Evolutionary conservation across 768 basidiomycete genomes (phyloP), one percentile per base, ranked within the genome.

Genomic region (Tylopilus intermedius): DNA sequence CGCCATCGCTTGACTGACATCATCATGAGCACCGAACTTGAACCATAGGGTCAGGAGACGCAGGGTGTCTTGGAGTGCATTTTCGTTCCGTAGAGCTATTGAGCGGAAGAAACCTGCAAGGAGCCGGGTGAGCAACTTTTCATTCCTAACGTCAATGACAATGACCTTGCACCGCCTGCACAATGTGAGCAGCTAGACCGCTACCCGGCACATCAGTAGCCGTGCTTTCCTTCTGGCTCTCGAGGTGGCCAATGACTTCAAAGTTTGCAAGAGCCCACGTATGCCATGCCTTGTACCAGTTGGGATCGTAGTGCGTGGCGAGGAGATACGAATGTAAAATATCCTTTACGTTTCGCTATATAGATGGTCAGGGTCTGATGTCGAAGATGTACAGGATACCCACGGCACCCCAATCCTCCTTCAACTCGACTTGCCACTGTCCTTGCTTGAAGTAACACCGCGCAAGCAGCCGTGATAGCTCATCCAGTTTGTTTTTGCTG

Each of bases 261-360:
- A 96, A 94, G 69, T 98, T 97, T 3, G 94, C 88, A 49, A 98
- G 75, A 2, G 96, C 95, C 93, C 94, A 99, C 1, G 92, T 93
- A 64, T 99, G 96, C 94, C 94, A 98, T 15, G 95, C 96, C 67
- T 99, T 97, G 71, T 97, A 97, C 96, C 96, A 99, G n/a, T 79
- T 77, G 4, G 88, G 82, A 67, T 98, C 95, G 58, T 90, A 90
- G 61, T 88, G 85, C 2, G 96, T 98, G 0, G 96, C 90, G 29
- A 86, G 76, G 47, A 80, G 77, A 70, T 96, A 97, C 4, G 90
- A 84, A 58, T 85, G 81, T 7, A 99, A 72, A 51, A 97, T 91
- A 41, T 88, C 86, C 47, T 84, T 80, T 22, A 88, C 81, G 52
- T 90, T 86, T 55, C 85, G 76, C 90, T 94, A 62, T 30, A 45